Evolutionary conservation across 2,329 filamentous ascomycete species (phyloP).

Genomic region (Incumbomyces delicatus): DNA sequence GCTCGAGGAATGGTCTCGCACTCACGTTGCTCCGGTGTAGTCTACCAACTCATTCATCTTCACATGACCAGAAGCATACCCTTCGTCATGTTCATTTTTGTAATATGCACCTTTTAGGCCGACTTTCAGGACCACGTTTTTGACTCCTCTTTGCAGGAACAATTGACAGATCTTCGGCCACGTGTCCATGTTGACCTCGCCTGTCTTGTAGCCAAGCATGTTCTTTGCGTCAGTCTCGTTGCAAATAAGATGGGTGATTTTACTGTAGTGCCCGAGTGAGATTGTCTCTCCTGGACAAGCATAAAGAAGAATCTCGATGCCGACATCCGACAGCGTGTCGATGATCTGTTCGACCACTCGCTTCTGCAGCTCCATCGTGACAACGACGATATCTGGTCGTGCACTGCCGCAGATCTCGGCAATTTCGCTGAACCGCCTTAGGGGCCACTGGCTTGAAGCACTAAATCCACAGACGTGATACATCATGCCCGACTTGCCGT

Average conservation of each 20-base stretch:
- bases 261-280: not conserved
- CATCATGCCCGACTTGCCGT: conserved; percentile 39
- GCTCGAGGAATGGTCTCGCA: not conserved
- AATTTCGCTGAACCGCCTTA: conserved; percentile 2
- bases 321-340: conserved; percentile 4
- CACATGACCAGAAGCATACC: not conserved
- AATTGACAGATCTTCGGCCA: conserved; percentile 7
- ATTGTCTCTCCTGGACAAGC: conserved; percentile 9
- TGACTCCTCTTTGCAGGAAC: conserved; percentile 5
- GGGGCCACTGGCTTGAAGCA: conserved; percentile 33
- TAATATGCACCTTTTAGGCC: conserved; percentile 9
- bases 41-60: conserved; percentile 10
- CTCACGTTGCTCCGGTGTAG: conserved; percentile 14
- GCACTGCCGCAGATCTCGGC: conserved; percentile 6
- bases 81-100: conserved; percentile 2
- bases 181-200: conserved; percentile 5
- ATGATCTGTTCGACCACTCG: conserved; percentile 11
- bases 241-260: conserved; percentile 13
- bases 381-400: conserved; percentile 12
- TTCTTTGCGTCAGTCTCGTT: conserved; percentile 13
- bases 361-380: conserved; percentile 7
- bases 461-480: conserved; percentile 40
- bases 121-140: conserved; percentile 13
- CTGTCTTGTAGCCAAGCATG: conserved; percentile 5
- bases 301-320: conserved; percentile 14